Conservation (phyloP, 1,139 yeast genomes). For the Blastobotrys indianensis region DNA sequence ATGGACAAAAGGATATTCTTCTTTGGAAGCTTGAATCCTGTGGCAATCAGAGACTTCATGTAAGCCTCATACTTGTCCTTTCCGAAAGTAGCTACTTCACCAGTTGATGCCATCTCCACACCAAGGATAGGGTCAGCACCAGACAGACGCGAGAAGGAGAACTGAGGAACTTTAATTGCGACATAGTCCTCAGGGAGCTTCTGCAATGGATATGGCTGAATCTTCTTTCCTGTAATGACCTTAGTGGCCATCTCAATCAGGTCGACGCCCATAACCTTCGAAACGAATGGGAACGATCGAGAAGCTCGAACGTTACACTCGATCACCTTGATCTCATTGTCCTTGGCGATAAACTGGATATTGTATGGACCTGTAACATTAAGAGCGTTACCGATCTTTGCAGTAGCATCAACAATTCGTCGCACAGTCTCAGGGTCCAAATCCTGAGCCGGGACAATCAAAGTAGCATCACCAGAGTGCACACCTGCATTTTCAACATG, state of each 20-base stretch:
- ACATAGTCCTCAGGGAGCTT: slow-evolving; percentile 89
- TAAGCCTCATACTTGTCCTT: slow-evolving; percentile 95
- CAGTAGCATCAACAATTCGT: slow-evolving; percentile 91
- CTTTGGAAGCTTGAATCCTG: slow-evolving; percentile 93
- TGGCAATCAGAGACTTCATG: slow-evolving; percentile 85
- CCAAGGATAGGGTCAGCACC: slow-evolving; percentile 99
- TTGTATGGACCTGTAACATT: slow-evolving; percentile 98
- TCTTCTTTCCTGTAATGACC: slow-evolving; percentile 86
- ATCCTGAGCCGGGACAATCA: slow-evolving; percentile 96
- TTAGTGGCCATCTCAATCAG: slow-evolving; percentile 96
- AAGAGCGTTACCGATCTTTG: slow-evolving; percentile 91
- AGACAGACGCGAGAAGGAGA: slow-evolving; percentile 93
- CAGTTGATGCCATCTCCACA: slow-evolving; percentile 99
- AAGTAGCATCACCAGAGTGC: slow-evolving; percentile 98
- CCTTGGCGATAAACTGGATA: slow-evolving; percentile 92
- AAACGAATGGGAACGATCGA: slow-evolving; percentile 96
- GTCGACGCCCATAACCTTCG: slow-evolving; percentile 96
- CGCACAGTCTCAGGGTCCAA: slow-evolving; percentile 85
- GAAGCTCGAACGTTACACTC: slow-evolving; percentile 99
- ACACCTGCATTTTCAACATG: slow-evolving; percentile 99
- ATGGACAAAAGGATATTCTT: slow-evolving; percentile 89
- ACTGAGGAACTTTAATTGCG: slow-evolving; percentile 97
- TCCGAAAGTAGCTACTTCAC: slow-evolving; percentile 98
- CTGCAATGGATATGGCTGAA: slow-evolving; percentile 83
- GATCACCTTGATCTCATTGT: slow-evolving; percentile 90